These are phyloP conservation scores for Colletotrichum salicis DNA, from an alignment of 2,329 filamentous ascomycete genomes.

Conservation along the genomic window DNA sequence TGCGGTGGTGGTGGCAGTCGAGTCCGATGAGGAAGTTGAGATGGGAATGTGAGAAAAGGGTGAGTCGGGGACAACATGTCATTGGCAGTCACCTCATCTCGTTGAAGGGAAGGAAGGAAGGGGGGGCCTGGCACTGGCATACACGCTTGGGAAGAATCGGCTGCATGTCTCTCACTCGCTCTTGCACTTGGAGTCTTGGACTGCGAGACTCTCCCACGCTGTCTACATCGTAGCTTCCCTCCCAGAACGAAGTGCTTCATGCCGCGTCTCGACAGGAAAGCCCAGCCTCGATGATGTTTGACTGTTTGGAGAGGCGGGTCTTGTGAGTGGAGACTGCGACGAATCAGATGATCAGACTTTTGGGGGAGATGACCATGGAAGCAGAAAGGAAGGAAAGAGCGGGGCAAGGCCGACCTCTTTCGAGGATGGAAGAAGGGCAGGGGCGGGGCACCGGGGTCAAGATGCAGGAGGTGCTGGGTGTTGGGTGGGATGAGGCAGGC, in stretches of 20 bases:
- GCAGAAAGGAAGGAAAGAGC: constrained; percentile 24
- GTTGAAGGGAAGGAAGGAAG: not conserved
- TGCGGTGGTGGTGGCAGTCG: not conserved
- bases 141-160: not conserved
- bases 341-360: constrained; percentile 17
- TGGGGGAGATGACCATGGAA: constrained; percentile 2
- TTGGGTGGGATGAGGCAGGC: no score
- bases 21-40: not conserved
- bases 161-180: not conserved
- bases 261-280: not conserved
- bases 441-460: not conserved
- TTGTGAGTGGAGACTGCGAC: not conserved
- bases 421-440: not conserved
- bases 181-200: not conserved
- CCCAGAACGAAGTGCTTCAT: not conserved
- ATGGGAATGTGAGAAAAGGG: not conserved
- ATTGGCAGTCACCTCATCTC: no score
- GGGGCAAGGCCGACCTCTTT: constrained; percentile 3
- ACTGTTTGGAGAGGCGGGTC: not conserved
- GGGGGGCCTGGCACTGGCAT: not conserved
- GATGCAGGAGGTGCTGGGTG: not conserved
- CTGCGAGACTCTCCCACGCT: not conserved
- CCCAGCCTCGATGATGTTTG: not conserved
- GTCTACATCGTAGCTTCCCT: no score
- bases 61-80: not conserved